Percentiles rank a stretch among this genome's conserved stretches.
Evolutionary conservation across 163 green algal genomes (phyloP).

Genomic region (Scenedesmus sp.): DNA sequence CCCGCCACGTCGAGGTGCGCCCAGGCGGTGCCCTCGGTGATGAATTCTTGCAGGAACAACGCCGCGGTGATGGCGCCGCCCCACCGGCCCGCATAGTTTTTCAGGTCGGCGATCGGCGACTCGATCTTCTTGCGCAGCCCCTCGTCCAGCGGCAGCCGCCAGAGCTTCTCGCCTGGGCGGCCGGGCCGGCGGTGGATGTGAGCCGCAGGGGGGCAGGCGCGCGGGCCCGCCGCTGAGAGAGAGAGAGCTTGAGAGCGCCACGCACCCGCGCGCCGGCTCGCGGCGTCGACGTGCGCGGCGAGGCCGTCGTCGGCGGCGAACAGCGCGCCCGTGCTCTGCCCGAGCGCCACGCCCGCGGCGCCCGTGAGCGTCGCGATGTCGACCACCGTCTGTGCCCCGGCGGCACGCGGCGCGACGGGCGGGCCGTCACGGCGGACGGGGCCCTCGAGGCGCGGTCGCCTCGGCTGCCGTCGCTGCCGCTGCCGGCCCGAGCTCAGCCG

Average conservation of each 20-base stretch:
- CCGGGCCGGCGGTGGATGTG: too few relatives aligned
- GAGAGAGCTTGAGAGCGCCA: too few relatives aligned
- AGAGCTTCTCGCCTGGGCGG: constrained; percentile 86
- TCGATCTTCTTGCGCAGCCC: constrained; percentile 87
- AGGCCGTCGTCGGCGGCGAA: constrained; percentile 80
- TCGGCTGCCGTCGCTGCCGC: neutral
- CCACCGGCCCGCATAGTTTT: constrained; percentile 54
- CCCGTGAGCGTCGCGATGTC: constrained; percentile 97
- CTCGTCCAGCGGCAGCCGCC: constrained; percentile 93
- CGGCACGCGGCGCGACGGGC: too few relatives aligned
- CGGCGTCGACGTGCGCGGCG: constrained; percentile 64
- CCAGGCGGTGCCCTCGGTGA: constrained; percentile 86
- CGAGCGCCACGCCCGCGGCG: constrained; percentile 67
- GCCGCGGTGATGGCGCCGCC: constrained; percentile 93
- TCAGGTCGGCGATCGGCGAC: constrained; percentile 83
- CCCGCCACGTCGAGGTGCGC: constrained; percentile 75
- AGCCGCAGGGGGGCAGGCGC: neutral
- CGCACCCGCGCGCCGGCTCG: constrained; percentile 63
- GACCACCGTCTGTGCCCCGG: constrained; percentile 75
- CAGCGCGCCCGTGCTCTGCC: constrained; percentile 56
- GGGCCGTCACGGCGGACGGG: neutral
- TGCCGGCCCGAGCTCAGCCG: too few relatives aligned
- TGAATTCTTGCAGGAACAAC: constrained; percentile 94
- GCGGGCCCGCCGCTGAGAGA: neutral
- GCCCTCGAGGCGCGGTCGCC: neutral